Base-by-base conservation (phyloP, 208 protist species). In the Trypanosoma melophagium region DNA sequence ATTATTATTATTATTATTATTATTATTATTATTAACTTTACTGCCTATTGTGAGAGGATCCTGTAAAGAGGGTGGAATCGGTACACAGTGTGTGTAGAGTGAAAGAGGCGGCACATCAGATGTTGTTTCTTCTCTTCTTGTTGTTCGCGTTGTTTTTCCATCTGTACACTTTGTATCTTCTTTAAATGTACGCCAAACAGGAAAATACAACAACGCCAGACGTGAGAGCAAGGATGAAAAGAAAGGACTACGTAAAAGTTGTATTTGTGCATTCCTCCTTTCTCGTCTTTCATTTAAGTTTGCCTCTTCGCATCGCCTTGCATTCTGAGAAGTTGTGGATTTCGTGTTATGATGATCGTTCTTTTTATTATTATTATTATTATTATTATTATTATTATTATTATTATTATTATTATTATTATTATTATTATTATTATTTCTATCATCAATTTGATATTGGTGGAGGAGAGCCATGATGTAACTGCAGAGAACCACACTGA, bases 201-300 rank as follows among this genome's bases (percentile, higher is more conserved):
- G 64, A 55, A 55, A 69, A 22, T 69, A 69, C 9, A 69, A 42
- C 25, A 45, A 7, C 17, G 55, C 64, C 5, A 69, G 55, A 17
- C 54, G 53, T 14, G 64, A 45, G 22, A 69, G 10, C 4, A 69
- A 42, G 13, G 64, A 44, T 2, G 24, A 17, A 22, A 69, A 69
- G 17, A 44, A 9, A 40, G 17, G 9, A 41, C 55, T 38, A 40
- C 38, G 41, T 40, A 69, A 3, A 22, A 62, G 9, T 14, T 16
- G 12, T 22, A 69, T 31, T 21, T 69, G 40, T 19, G 63, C 3
- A 14, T 17, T 17, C 40, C 41, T n/a, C n/a, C n/a, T n/a, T n/a
- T n/a, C n/a, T n/a, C n/a, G n/a, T n/a, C n/a, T n/a, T n/a, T n/a
- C n/a, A n/a, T n/a, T n/a, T n/a, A n/a, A n/a, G n/a, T n/a, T n/a